phyloP scores from a whole-genome alignment of 305 asterid species.

The Striga hermonthica region DNA sequence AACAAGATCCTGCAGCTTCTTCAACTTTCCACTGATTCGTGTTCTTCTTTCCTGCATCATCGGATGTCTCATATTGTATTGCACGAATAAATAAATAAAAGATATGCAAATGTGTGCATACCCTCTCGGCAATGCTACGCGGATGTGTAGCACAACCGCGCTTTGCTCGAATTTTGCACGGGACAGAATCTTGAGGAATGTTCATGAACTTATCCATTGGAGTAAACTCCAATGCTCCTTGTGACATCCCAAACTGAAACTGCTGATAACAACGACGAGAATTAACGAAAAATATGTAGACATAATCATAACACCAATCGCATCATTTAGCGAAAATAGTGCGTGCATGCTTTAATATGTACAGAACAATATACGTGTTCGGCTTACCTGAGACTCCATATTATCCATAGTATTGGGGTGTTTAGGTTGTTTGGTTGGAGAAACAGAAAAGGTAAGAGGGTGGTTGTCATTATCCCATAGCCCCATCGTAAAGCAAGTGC shows the following conservation, averaged over 20 bases:
- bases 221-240: constrained; percentile 54
- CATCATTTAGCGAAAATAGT: too few species aligned
- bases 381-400: constrained; percentile 63
- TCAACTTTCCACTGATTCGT: constrained; percentile 79
- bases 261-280: constrained; percentile 26
- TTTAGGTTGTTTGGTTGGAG: constrained; percentile 45
- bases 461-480: constrained; percentile 53
- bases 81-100: neutral
- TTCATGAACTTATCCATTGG: constrained; percentile 68
- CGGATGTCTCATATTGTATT: too few species aligned
- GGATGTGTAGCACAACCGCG: constrained; percentile 98
- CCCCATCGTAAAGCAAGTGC: constrained; percentile 41
- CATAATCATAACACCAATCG: too few species aligned
- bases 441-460: constrained; percentile 52
- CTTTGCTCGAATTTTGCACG: constrained; percentile 94
- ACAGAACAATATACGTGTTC: neutral
- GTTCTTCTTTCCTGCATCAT: constrained; percentile 74
- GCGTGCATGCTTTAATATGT: neutral
- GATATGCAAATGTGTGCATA: constrained; percentile 8
- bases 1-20: constrained; percentile 89
- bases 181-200: constrained; percentile 82
- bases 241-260: constrained; percentile 77
- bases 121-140: constrained; percentile 97
- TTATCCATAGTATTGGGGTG: constrained; percentile 29
- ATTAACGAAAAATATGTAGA: too few species aligned